phyloP scores from a whole-genome alignment of 2,329 filamentous ascomycete species.

The Cladosporium sp. region DNA sequence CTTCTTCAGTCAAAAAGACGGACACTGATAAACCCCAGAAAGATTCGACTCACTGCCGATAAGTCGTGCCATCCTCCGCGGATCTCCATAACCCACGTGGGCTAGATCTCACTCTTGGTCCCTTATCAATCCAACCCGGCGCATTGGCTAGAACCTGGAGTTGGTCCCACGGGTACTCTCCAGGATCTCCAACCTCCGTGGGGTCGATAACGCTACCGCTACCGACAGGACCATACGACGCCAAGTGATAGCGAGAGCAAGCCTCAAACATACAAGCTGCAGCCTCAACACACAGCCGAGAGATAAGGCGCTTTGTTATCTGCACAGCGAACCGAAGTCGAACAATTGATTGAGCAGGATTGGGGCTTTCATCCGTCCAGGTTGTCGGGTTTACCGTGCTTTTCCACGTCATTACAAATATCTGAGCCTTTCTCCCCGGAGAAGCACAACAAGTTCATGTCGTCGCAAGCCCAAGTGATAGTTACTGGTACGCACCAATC shows the following conservation, averaged over 20 bases:
- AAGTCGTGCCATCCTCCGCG: neutral
- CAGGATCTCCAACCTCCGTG: neutral
- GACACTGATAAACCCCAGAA: neutral
- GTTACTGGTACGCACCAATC: conserved; percentile 1
- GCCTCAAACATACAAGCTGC: conserved; percentile 8
- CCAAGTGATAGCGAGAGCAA: conserved; percentile 9
- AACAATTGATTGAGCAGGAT: too few species aligned
- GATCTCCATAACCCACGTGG: neutral
- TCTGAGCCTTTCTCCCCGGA: conserved; percentile 3
- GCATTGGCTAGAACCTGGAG: neutral
- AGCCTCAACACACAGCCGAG: conserved; percentile 1
- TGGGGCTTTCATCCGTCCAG: too few species aligned
- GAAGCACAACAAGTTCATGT: conserved; percentile 1
- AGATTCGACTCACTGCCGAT: neutral
- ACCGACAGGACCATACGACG: neutral
- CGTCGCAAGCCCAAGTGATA: conserved; percentile 7
- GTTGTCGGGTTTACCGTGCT: neutral
- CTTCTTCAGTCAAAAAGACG: neutral
- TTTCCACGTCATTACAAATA: conserved; percentile 4
- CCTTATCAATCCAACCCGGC: neutral
- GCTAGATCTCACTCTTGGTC: neutral
- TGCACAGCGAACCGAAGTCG: neutral
- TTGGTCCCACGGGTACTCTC: neutral
- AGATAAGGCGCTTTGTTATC: conserved; percentile 9
- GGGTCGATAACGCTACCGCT: neutral